These are phyloP conservation scores for Plasmodium gonderi DNA, from an alignment of 169 alveolate genomes.

Conservation along the genomic window DNA sequence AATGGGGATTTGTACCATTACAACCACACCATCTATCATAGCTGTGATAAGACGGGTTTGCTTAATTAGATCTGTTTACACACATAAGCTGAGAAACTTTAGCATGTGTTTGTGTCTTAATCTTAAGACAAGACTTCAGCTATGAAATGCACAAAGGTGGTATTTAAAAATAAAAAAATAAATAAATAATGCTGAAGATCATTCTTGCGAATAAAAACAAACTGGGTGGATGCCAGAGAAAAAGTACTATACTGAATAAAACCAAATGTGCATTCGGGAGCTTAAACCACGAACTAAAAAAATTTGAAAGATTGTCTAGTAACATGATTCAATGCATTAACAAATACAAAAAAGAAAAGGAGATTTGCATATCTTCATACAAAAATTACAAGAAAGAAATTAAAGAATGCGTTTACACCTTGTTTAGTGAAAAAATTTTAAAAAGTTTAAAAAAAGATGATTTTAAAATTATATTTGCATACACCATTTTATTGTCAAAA, in stretches of 20 bases:
- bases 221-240: neutral
- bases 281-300: slow-evolving; percentile 5
- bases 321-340: slow-evolving; percentile 39
- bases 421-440: slow-evolving; percentile 18
- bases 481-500: slow-evolving; percentile 20
- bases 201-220: neutral
- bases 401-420: neutral
- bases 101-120: too few relatives aligned
- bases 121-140: too few relatives aligned
- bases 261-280: neutral
- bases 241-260: neutral
- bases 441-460: slow-evolving; percentile 5
- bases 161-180: neutral
- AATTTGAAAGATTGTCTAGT: slow-evolving; percentile 13
- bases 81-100: too few relatives aligned
- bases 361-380: slow-evolving; percentile 7
- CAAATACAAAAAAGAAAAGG: slow-evolving; percentile 23
- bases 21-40: too few relatives aligned
- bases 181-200: neutral
- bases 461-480: slow-evolving; percentile 36
- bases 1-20: too few relatives aligned
- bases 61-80: too few relatives aligned
- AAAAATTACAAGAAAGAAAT: slow-evolving; percentile 44
- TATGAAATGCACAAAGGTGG: too few relatives aligned
- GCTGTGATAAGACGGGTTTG: too few relatives aligned